Percentiles rank a stretch among this genome's conserved stretches.
Conservation (phyloP, 345 rosid species). For the Aegle marmelos region DNA sequence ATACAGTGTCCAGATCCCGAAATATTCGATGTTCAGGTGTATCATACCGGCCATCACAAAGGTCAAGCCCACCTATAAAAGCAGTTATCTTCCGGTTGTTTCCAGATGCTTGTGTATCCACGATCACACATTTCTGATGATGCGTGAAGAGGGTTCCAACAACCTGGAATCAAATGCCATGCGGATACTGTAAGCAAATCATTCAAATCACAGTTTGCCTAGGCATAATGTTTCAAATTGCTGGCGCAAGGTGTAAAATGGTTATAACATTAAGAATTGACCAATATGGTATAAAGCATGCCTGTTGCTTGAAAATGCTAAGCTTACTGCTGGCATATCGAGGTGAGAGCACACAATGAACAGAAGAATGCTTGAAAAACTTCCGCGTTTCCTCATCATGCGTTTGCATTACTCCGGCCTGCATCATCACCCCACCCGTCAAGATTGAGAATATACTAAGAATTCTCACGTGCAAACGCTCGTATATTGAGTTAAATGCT, state of each 20-base stretch:
- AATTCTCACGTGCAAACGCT: not conserved
- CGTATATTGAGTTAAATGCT: too few relatives aligned
- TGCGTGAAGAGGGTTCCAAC: slow-evolving; percentile 72
- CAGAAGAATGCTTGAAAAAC: slow-evolving; percentile 74
- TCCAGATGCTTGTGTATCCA: slow-evolving; percentile 64
- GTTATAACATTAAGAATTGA: not conserved
- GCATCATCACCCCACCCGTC: slow-evolving; percentile 7
- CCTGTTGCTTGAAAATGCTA: slow-evolving; percentile 84
- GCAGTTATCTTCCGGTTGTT: slow-evolving; percentile 57
- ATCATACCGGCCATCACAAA: slow-evolving; percentile 79
- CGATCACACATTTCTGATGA: slow-evolving; percentile 76
- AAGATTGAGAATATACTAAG: not conserved
- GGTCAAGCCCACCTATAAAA: slow-evolving; percentile 69
- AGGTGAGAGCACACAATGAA: slow-evolving; percentile 61
- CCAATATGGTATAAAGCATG: slow-evolving; percentile 36
- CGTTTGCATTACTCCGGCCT: slow-evolving; percentile 72
- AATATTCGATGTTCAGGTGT: slow-evolving; percentile 66
- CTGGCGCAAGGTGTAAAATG: too few relatives aligned
- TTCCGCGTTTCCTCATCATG: slow-evolving; percentile 74
- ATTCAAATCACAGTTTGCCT: not conserved
- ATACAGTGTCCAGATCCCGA: slow-evolving; percentile 53
- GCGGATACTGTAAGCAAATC: not conserved
- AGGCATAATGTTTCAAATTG: too few relatives aligned
- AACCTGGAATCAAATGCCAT: slow-evolving; percentile 38
- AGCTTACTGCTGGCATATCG: slow-evolving; percentile 84